Percentiles rank a stretch among this genome's conserved stretches.
Evolutionary conservation across 129 eudicot genomes (phyloP).

Genomic region (Chrysanthemum seticuspe): DNA sequence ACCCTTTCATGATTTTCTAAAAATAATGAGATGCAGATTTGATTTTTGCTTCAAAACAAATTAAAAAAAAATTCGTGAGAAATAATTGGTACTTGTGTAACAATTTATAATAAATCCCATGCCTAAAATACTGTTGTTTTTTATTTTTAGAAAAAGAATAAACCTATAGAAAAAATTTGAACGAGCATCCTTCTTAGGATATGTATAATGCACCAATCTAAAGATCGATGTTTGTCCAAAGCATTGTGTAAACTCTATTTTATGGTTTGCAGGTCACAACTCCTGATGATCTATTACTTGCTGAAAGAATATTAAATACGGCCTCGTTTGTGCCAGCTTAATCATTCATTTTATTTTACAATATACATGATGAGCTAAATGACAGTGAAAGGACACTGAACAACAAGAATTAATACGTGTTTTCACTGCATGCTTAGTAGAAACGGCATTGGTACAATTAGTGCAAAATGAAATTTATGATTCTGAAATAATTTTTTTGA

Average conservation of each 20-base stretch:
- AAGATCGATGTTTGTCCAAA: background rate
- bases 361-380: constrained; percentile 12
- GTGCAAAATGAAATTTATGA: too few relatives aligned
- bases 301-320: constrained; percentile 78
- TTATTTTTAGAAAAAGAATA: background rate
- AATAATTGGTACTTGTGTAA: background rate
- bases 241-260: background rate
- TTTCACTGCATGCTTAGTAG: too few relatives aligned
- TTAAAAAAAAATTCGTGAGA: background rate
- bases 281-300: constrained; percentile 92
- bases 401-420: too few relatives aligned
- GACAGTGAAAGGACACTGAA: background rate
- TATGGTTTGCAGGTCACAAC: constrained; percentile 79
- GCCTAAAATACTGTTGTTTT: background rate
- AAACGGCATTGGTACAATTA: too few relatives aligned
- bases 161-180: too few relatives aligned
- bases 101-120: background rate
- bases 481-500: too few relatives aligned
- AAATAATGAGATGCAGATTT: background rate
- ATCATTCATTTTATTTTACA: constrained; percentile 9
- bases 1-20: background rate
- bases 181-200: background rate
- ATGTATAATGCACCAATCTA: background rate
- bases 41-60: background rate
- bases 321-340: constrained; percentile 40